Base-by-base conservation (phyloP, 1,139 yeast genomes). In the Lodderomyces margitis region DNA sequence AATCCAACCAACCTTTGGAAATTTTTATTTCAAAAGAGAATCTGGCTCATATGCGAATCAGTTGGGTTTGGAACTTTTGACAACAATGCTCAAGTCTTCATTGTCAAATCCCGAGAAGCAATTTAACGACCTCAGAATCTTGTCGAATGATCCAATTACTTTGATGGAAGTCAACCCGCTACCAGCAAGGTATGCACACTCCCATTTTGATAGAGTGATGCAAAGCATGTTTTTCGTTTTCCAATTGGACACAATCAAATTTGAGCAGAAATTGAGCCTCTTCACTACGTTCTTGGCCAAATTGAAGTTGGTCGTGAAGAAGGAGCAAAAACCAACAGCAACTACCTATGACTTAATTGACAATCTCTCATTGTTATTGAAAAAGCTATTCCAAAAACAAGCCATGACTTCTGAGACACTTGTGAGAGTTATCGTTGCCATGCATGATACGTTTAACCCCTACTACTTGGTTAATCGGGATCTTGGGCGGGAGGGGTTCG, bases 381-480 rank as follows among this genome's bases (percentile, higher is more conserved):
- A 51, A 8, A 46, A 51, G 3, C 48, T 66, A 27, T 57, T 64
- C 38, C 47, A 50, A 33, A 44, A 40, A 19, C 53, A 51, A 33
- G 34, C 42, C 0, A 39, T 58, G 5, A 44, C 58, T 0, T 58
- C 50, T 38, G 63, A 56, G 5, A 33, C 30, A 28, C 31, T 42
- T 2, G 21, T 38, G 8, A 43, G 41, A 24, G 16, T 49, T n/a
- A 40, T 47, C 14, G 32, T 56, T 15, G 55, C 51, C 35, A 49
- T 67, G 37, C 59, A 58, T 37, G 71, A 67, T 28, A 56, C 69
- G 0, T 67, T 66, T 48, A 66, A 62, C 10, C 56, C 67, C 1
- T 40, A 45, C 8, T 34, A 32, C 10, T 44, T 50, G 32, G 41
- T 54, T 10, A 41, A 37, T 28, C 35, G 45, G n/a, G 41, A 43